Conservation (phyloP, 225 moss, liverwort and hornwort species). For the Bryum argenteum region DNA sequence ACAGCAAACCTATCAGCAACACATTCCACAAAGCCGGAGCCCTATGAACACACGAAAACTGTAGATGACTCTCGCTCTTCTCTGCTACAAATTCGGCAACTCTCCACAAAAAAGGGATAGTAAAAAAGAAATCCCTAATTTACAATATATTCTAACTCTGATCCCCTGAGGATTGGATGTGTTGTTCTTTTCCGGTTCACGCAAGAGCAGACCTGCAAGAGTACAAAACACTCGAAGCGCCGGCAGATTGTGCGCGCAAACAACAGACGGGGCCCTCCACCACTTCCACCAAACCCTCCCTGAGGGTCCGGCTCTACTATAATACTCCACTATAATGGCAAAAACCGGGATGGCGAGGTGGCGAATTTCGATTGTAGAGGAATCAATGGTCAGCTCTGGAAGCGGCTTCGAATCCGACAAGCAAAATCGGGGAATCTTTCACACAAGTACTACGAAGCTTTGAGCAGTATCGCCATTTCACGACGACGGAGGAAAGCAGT, state of each 20-base stretch:
- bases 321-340: neutral
- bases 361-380: conserved; percentile 1
- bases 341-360: neutral
- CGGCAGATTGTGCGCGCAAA: conserved; percentile 13
- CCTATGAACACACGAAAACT: conserved; percentile 5
- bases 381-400: conserved; percentile 11
- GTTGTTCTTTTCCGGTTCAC: conserved; percentile 20
- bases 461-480: neutral
- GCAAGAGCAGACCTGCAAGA: conserved; percentile 7
- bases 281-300: conserved; percentile 20
- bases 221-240: conserved; percentile 15
- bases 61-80: neutral
- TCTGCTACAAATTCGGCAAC: conserved; percentile 21
- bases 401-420: conserved; percentile 34
- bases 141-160: neutral
- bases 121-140: conserved; percentile 17
- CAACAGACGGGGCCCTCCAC: conserved; percentile 23
- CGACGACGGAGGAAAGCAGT: neutral
- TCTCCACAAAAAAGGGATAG: neutral
- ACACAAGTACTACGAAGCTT: neutral
- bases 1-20: conserved; percentile 11
- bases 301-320: neutral
- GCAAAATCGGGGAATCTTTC: conserved; percentile 2
- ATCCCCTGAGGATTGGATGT: neutral
- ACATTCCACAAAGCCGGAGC: conserved; percentile 21